Base-by-base conservation (phyloP, 306 rosid genomes). In the Sesbania bispinosa region DNA sequence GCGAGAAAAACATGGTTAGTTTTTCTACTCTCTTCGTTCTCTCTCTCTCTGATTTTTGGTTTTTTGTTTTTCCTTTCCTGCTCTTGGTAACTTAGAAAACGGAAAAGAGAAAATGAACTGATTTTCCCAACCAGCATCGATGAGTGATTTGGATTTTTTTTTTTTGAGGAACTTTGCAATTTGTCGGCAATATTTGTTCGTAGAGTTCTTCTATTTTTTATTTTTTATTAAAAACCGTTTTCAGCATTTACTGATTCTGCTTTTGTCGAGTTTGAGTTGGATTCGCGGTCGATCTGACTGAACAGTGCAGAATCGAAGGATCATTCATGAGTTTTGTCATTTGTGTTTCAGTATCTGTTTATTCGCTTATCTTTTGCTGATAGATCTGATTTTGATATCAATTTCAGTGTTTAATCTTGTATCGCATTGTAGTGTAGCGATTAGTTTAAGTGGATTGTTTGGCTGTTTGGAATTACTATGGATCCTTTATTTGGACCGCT, bases 1-100 rank as follows among this genome's bases (percentile, higher is more conserved):
- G 10, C 36, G 23, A 4, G 11, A 39, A 14, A 41, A 66, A 59
- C 10, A 80, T 80, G 84, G 84, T 80, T 62, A 69, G 74, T 69
- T 27, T 36, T 19, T 33, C 11, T 10, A 21, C 60, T 36, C n/a
- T 21, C 16, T 57, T 1, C 46, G 1, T n/a, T 66, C 39, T 47
- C 13, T 5, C 11, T 59, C 10, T 43, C 13, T 32, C 2, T 30
- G 7, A 6, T 0, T 15, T 42, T 51, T 45, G n/a, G 1, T n/a
- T 7, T 19, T 33, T 10, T 0, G 6, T 21, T 38, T n/a, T 23
- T n/a, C 8, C 7, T 16, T 4, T 36, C 1, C 1, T 7, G 24
- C 23, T 7, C 4, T 46, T 38, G n/a, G 10, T 18, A 8, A 60
- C 51, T 35, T 60, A 4, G 13, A 39, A 16, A 55, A 62, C 23